Evolutionary conservation across 805 yeast genomes (phyloP), one percentile per base, ranked within the genome.

Genomic region (Yarrowia porcina): DNA sequence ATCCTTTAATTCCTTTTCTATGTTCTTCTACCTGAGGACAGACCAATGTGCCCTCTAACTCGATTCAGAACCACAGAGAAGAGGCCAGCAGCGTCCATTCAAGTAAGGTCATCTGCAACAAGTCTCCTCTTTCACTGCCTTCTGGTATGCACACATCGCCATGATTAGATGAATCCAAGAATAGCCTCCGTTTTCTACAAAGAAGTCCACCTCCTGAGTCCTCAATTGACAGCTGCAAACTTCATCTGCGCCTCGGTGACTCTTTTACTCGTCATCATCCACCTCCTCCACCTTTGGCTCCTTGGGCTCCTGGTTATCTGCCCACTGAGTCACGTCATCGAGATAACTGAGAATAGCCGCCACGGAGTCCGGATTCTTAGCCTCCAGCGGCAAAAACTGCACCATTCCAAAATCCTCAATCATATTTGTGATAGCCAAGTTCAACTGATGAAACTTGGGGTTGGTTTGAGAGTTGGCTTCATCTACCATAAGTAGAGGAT

Each of bases 391-490:
- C 67, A 94, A 76, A 71, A 91, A 94, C 72, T 94, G 97, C 2
- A 94, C 97, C 99, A 94, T 94, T 7, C 99, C 99, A 73, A 94
- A 94, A 70, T 94, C 99, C 71, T 94, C 98, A 35, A 92, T 96
- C 67, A 94, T 78, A 66, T 88, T 85, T 0, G 97, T 97, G 68
- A 94, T 91, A 15, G 92, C 82, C 68, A 82, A 82, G 72, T 90
- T 93, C 65, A 94, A 80, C 65, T 79, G 83, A 38, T 85, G 81
- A 70, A 85, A 93, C 69, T 82, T 86, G 45, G 86, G 85, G 68
- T 84, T 84, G 56, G 82, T 76, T 44, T 76, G 78, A 54, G 78
- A 77, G 61, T 80, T 80, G 6, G 79, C 80, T 39, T 79, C 81
- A 41, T 80, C 76, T n/a, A 77, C 77, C 66, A 94, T 74, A 41